Evolutionary conservation across 106 monocot species (phyloP).

Genomic region (Apostasia shenzhenica): DNA sequence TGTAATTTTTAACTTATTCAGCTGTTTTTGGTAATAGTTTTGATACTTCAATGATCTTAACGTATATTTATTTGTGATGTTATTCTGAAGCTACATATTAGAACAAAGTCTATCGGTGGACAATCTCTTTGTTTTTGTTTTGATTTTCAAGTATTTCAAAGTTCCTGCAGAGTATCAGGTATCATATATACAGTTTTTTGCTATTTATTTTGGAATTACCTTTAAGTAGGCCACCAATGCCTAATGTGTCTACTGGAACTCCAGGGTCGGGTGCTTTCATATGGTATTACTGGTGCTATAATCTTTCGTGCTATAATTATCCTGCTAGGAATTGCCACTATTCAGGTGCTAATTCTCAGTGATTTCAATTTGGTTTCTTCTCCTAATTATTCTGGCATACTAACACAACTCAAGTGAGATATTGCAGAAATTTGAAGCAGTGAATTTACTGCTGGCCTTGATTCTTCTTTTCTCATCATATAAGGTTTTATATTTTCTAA

Average conservation of each 20-base stretch:
- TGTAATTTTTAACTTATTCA: no score
- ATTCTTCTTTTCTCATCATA: constrained; percentile 88
- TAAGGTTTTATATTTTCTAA: constrained; percentile 49
- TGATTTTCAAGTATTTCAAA: constrained; percentile 90
- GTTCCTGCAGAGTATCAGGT: constrained; percentile 79
- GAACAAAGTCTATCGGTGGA: constrained; percentile 90
- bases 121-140: constrained; percentile 85
- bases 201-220: neutral
- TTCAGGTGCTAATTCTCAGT: constrained; percentile 47
- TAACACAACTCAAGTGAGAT: constrained; percentile 5
- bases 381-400: constrained; percentile 1
- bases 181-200: neutral
- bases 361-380: neutral
- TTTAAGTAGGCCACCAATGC: neutral
- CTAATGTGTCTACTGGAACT: neutral
- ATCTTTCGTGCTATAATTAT: constrained; percentile 95
- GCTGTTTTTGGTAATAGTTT: no score
- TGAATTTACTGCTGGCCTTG: constrained; percentile 76
- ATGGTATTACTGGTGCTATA: constrained; percentile 96
- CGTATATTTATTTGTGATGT: constrained; percentile 2
- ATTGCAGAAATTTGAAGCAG: constrained; percentile 81
- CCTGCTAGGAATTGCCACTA: constrained; percentile 71
- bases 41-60: neutral
- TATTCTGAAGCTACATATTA: constrained; percentile 58
- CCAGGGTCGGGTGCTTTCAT: constrained; percentile 86